Evolutionary conservation across 192 early-diverging fungal species (phyloP), one percentile per base, ranked within the genome.

Genomic region (Linnemannia hyalina): DNA sequence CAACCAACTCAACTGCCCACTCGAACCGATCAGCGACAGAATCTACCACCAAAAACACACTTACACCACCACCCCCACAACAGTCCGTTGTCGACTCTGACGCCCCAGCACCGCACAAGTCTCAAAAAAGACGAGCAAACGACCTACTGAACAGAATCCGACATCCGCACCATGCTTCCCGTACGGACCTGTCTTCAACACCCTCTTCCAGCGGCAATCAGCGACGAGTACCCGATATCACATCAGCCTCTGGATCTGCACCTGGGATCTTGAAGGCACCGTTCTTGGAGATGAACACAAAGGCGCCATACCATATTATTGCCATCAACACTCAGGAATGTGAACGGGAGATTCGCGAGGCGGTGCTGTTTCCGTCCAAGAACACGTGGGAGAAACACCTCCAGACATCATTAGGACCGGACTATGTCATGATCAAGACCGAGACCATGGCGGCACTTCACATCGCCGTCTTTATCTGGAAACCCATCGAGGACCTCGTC

Each of bases 321-420:
- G 91, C 80, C 10, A 90, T 92, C 47, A 90, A 90, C n/a, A 92
- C 91, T 0, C 91, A 92, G 73, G 91, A 92, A 68, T 92, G 91
- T 71, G 90, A 92, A 47, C 88, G 89, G 35, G 90, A 91, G 60
- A 92, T 92, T 29, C 73, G 83, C n/a, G 90, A 90, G 68, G 84
- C 91, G 0, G 76, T 92, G 10, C 75, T 92, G 7, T 90, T 90
- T 57, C 89, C 91, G 23, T 91, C 91, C 26, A 92, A 92, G 79
- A 80, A 74, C 6, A 77, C 76, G 40, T 92, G 91, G 91, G 91
- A 92, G 49, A 73, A 75, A 22, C 74, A 80, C 13, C 74, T 92
- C 0, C 78, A 82, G 68, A 65, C 76, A 5, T 68, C 78, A 29
- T 68, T 92, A 16, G 91, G 90, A 26, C 65, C 80, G 20, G 78